Evolutionary conservation across 2,329 filamentous ascomycete species (phyloP), one percentile per base, ranked within the genome.

Genomic region (Aplosporella prunicola): DNA sequence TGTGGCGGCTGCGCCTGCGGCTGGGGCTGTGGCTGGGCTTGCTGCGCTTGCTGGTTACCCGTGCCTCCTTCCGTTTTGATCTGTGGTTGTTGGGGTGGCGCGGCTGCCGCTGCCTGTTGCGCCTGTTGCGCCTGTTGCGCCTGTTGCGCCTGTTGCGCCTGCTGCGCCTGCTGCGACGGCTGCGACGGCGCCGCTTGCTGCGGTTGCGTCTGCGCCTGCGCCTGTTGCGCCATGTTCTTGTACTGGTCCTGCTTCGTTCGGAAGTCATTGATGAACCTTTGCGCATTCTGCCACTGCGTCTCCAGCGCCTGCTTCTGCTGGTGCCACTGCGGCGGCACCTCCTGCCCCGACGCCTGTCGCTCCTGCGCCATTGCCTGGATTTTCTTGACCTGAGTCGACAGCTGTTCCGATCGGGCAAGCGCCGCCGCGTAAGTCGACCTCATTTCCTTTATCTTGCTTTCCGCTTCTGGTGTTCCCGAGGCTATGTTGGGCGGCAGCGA

Each of bases 61-160:
- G n/a, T n/a, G n/a, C n/a, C n/a, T n/a, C n/a, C 51, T 39, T 60
- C 57, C n/a, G 56, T 37, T 43, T 60, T 60, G 39, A 60, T 55
- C 15, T 56, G 53, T 5, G 55, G 53, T 43, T 56, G 51, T 23
- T 51, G 51, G 31, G 16, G 29, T n/a, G 30, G 37, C 22, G n/a
- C 22, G 22, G 22, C 8, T 24, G 22, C 22, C 22, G 22, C 22
- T n/a, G 22, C n/a, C n/a, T n/a, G n/a, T n/a, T n/a, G n/a, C n/a
- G n/a, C n/a, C 20, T 20, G 30, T 14, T 35, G 35, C 16, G 23
- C 43, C 35, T 45, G 52, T 16, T 53, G 47, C 13, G 51, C 45
- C 17, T 41, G 27, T 30, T 47, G 43, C 24, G 51, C 48, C 16
- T 38, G 25, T 20, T 11, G 22, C 14, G 14, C 34, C 34, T 18